Percentiles rank a stretch among this genome's conserved stretches.
Evolutionary conservation across 352 stramenopile genomes (phyloP).

Genomic region (Phytophthora kernoviae): DNA sequence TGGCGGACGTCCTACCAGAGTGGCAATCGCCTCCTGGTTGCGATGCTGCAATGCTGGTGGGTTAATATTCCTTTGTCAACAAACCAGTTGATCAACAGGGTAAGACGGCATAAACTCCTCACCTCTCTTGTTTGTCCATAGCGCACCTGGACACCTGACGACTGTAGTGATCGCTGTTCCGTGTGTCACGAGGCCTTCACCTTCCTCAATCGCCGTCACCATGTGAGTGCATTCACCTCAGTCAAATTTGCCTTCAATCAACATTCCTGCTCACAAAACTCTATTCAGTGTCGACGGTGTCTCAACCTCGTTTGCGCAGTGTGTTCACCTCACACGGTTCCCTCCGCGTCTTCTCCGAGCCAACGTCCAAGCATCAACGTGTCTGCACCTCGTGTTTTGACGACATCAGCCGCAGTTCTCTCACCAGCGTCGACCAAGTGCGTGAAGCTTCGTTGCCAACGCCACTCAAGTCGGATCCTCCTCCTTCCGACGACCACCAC

Average conservation of each 20-base stretch:
- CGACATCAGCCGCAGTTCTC: constrained; percentile 18
- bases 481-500: constrained; percentile 1
- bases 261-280: constrained; percentile 6
- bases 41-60: constrained; percentile 63
- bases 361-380: constrained; percentile 44
- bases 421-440: constrained; percentile 26
- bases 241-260: not conserved
- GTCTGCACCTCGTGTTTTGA: constrained; percentile 54
- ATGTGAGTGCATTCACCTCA: constrained; percentile 44
- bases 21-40: constrained; percentile 55
- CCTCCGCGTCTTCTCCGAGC: constrained; percentile 57
- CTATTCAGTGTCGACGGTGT: constrained; percentile 59
- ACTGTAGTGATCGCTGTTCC: constrained; percentile 58
- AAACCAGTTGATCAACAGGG: too few relatives aligned
- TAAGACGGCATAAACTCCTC: not conserved
- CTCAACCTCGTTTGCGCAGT: constrained; percentile 68
- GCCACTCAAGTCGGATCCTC: not conserved
- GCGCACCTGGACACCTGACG: constrained; percentile 71
- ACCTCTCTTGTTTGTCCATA: constrained; percentile 13
- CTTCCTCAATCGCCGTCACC: constrained; percentile 74
- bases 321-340: constrained; percentile 56
- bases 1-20: constrained; percentile 57
- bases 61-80: not conserved
- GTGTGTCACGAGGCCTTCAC: constrained; percentile 71
- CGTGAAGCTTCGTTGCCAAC: constrained; percentile 25